Evolutionary conservation across 768 basidiomycete genomes (phyloP), one percentile per base, ranked within the genome.

Genomic region (Psilocybe sp.): DNA sequence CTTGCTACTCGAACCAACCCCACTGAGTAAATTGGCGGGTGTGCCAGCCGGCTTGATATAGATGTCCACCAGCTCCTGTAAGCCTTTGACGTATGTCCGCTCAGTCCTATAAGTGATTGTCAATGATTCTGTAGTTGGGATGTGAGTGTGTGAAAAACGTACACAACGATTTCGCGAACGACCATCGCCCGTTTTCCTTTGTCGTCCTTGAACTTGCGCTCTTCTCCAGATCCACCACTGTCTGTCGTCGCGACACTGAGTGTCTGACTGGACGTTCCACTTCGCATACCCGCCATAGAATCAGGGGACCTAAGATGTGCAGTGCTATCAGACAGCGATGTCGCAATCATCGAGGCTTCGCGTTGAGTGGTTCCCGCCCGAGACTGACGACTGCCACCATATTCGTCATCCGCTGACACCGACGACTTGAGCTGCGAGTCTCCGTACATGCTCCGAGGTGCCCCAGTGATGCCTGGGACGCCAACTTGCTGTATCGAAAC

Each of bases 11-110:
- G 87, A 83, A 14, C 85, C 79, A 11, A 86, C 84, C 46, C 82
- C 81, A 40, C 86, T 81, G 31, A 89, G 76, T 18, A 86, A 67
- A 56, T 84, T 87, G 47, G 88, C 83, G 3, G 85, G 76, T 19
- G 79, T 79, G 9, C 81, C 75, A 5, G 88, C 86, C 39, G 94
- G 93, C 62, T 84, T 87, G 69, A 98, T 89, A 63, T 98, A 99
- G 44, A 99, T 96, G 51, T 92, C 89, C 44, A 95, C 85, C 8
- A 99, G 81, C 66, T 97, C 96, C 61, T 91, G 86, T 31, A 99
- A 71, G n/a, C 92, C 89, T 55, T 87, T 87, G 52, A 96, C 91
- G 68, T 99, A 99, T 1, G 94, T 93, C 53, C 89, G 79, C 69
- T 99, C 97, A 39, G 96, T 98, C 60, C 92, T 28, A 28, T 28